Evolutionary conservation across 2,329 filamentous ascomycete genomes (phyloP), one percentile per base, ranked within the genome.

Genomic region (Neofusicoccum parvum): DNA sequence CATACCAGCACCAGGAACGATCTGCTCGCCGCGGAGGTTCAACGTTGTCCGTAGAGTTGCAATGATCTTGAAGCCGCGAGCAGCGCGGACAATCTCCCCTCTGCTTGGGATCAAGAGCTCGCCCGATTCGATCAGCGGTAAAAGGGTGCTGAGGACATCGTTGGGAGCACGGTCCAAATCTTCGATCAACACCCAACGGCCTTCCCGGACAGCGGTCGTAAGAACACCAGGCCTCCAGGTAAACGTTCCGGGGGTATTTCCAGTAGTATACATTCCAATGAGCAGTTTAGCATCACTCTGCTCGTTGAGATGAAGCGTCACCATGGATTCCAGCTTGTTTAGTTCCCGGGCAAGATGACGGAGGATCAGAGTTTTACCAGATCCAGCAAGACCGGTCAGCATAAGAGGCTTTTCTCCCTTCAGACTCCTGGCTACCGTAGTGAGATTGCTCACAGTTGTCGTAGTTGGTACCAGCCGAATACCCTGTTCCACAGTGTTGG

Each of bases 251-350:
- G 93, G 94, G 67, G 90, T 91, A 15, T 90, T 87, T 66, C 93
- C 94, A 23, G 93, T 95, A 1, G 94, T 92, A 78, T 99, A 98
- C 75, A 98, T 88, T 3, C 95, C 95, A 68, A 99, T 88, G 46
- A 99, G 87, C 81, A 96, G 91, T 78, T 99, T 99, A 0, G 94
- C 94, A 78, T 99, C 95, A 2, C 94, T 98, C 78, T 99, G 96
- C 78, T 98, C 95, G 75, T 99, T 99, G 39, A 99, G 83, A 78
- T 99, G 94, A 36, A 99, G 83, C 3, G 94, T 98, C 62, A 99
- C 90, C 88, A 99, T 93, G 66, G 87, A 87, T 5, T 89, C 86
- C 23, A 91, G 87, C 78, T 92, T 92, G 67, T 91, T 91, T 64
- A 98, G 86, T 70, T 90, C 87, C 71, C 87, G 87, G 27, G 94